Evolutionary conservation across 2,329 filamentous ascomycete species (phyloP).

Genomic region (Phialemoniopsis sp.): DNA sequence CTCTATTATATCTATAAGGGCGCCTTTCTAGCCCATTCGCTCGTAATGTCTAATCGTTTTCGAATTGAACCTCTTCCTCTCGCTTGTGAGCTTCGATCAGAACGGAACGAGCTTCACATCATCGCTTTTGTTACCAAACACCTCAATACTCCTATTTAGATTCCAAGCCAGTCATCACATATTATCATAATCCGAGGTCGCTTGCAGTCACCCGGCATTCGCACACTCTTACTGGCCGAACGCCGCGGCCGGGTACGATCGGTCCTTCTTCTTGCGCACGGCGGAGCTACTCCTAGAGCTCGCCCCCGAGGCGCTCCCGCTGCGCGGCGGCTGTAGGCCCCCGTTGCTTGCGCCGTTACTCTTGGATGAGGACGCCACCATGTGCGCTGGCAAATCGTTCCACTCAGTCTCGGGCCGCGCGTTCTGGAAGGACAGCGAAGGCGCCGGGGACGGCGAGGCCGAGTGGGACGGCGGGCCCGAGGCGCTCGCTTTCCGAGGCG

Average conservation of each 20-base stretch:
- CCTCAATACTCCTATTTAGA: too few species aligned
- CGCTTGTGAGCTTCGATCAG: too few species aligned
- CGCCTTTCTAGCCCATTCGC: too few species aligned
- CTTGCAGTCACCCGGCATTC: too few species aligned
- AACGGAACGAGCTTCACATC: too few species aligned
- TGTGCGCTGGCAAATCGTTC: constrained; percentile 62
- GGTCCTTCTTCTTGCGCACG: constrained; percentile 52
- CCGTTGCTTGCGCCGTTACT: background rate
- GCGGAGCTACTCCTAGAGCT: constrained; percentile 51
- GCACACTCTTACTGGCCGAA: constrained; percentile 44
- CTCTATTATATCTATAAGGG: too few species aligned
- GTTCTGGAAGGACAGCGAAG: constrained; percentile 52
- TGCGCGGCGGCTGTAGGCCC: constrained; percentile 4
- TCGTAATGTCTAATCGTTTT: too few species aligned
- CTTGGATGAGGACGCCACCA: constrained; percentile 30
- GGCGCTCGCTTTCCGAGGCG: background rate
- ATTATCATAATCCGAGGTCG: background rate
- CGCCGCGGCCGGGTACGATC: constrained; percentile 58
- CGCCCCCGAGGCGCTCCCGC: constrained; percentile 30
- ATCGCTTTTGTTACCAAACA: too few species aligned
- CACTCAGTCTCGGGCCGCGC: constrained; percentile 56
- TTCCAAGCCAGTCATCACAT: background rate
- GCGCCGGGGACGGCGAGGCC: constrained; percentile 14
- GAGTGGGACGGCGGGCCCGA: constrained; percentile 1
- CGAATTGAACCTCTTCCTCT: too few species aligned